Base-by-base conservation (phyloP, 768 basidiomycete genomes). In the Calocybe cyanea region DNA sequence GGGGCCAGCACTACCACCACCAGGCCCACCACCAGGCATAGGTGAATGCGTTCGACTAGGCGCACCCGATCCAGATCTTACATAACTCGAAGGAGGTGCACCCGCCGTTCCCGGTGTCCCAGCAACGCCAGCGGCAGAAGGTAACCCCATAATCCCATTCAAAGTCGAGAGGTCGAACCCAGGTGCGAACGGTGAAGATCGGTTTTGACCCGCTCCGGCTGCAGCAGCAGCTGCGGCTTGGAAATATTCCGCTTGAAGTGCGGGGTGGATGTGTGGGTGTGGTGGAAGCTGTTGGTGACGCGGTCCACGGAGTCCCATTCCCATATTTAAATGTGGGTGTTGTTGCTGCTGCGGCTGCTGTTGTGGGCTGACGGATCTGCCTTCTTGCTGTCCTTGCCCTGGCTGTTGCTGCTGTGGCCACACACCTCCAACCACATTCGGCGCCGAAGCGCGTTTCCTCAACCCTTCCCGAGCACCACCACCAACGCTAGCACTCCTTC, bases 21-120 rank as follows among this genome's bases (percentile, higher is more conserved):
- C 34, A n/a, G 34, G 31, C n/a, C n/a, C 25, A 11, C 5, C 25
- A 28, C 25, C 25, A 18, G 17, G 60, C 56, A 28, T 62, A 38
- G 85, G 85, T 36, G 85, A 85, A 60, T 87, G 85, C 41, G 84
- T 83, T 55, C 84, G 69, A 62, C 82, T 87, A 4, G 85, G 85
- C 19, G 79, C 80, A 51, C 77, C 72, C 38, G 78, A 83, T 46
- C 80, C 73, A 18, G 83, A 77, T 55, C 83, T 74, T 53, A 83
- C 68, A 63, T 84, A 85, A 60, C 79, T 77, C 41, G 76, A 68
- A 36, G 69, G 69, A 48, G 73, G 68, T 52, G 63, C 68, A 30
- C 60, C 58, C 62, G 6, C 25, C 25, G 25, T 11, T 28, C 6
- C 25, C 7, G 7, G 7, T 14, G 34, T 14, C 7, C 34, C 34